Percentiles rank a stretch among this genome's conserved stretches.
Evolutionary conservation across 768 basidiomycete species (phyloP).

Genomic region (Rhizopogon vulgaris): DNA sequence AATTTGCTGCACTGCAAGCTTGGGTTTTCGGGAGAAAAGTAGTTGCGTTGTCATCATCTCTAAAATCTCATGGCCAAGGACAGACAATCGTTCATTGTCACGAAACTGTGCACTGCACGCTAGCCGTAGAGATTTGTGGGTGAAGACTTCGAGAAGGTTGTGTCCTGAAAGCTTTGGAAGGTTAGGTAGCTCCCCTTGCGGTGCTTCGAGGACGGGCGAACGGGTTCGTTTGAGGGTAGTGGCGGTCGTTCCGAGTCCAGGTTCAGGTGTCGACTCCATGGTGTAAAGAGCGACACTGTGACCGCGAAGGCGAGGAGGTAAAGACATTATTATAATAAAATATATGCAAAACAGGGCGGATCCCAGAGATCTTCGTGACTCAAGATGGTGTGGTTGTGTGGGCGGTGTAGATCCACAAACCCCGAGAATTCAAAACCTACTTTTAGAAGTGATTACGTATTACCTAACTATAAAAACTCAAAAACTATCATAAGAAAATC

Average conservation of each 20-base stretch:
- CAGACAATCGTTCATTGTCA: conserved; percentile 53
- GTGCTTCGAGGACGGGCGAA: conserved; percentile 17
- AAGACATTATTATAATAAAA: conserved; percentile 22
- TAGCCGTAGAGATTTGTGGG: conserved; percentile 58
- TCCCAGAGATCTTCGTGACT: background rate
- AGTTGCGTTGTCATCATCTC: conserved; percentile 39
- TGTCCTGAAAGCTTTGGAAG: conserved; percentile 49
- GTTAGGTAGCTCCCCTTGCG: conserved; percentile 29
- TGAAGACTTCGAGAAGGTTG: conserved; percentile 60
- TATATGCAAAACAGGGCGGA: background rate
- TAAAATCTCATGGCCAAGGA: conserved; percentile 44
- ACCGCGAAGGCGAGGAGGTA: conserved; percentile 30
- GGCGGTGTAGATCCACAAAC: background rate
- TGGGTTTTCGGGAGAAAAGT: conserved; percentile 47
- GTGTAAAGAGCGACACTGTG: conserved; percentile 25
- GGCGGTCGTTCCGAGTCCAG: conserved; percentile 20
- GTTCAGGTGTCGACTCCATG: conserved; percentile 25
- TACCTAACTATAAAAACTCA: background rate
- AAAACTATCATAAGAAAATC: no score
- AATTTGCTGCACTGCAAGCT: conserved; percentile 42
- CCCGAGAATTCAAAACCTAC: background rate
- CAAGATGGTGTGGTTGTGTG: background rate
- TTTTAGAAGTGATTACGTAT: background rate
- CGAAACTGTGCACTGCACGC: conserved; percentile 34
- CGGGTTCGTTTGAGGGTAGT: conserved; percentile 33